These are phyloP conservation scores for Scheffersomyces parashehatae DNA, from an alignment of 1,139 yeast species.

Conservation along the genomic window DNA sequence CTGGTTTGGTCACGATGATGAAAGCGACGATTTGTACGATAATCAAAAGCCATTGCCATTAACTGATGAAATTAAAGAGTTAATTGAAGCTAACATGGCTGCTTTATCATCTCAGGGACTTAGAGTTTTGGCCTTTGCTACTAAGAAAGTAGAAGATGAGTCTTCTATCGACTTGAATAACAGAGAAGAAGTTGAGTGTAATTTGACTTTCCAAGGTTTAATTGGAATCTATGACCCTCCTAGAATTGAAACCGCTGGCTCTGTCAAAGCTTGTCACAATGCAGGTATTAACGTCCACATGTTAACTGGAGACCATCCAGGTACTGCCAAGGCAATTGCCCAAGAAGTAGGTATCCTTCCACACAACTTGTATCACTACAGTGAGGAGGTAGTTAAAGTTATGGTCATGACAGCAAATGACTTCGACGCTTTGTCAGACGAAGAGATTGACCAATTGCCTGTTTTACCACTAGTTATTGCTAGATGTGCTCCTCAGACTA, in stretches of 20 bases:
- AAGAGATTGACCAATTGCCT: slow-evolving; percentile 65
- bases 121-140: slow-evolving; percentile 73
- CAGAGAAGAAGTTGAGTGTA: slow-evolving; percentile 56
- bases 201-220: slow-evolving; percentile 63
- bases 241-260: slow-evolving; percentile 65
- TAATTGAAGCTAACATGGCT: slow-evolving; percentile 60
- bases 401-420: slow-evolving; percentile 80
- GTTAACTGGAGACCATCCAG: slow-evolving; percentile 86
- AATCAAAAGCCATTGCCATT: slow-evolving; percentile 28
- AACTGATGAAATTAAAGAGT: slow-evolving; percentile 38
- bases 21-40: slow-evolving; percentile 16
- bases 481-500: slow-evolving; percentile 83
- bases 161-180: slow-evolving; percentile 24
- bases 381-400: slow-evolving; percentile 57
- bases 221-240: slow-evolving; percentile 88
- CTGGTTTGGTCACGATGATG: slow-evolving; percentile 48
- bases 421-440: slow-evolving; percentile 65
- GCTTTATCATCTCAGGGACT: slow-evolving; percentile 68
- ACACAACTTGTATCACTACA: slow-evolving; percentile 60
- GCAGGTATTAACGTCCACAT: slow-evolving; percentile 84
- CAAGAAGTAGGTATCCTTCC: slow-evolving; percentile 86
- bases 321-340: slow-evolving; percentile 81
- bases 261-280: slow-evolving; percentile 66
- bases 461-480: slow-evolving; percentile 79
- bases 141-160: slow-evolving; percentile 24